A percentile compares a stretch with the other conserved stretches of the same genome.
phyloP scores from a whole-genome alignment of 2,329 filamentous ascomycete species.

The Fusarium chaquense region DNA sequence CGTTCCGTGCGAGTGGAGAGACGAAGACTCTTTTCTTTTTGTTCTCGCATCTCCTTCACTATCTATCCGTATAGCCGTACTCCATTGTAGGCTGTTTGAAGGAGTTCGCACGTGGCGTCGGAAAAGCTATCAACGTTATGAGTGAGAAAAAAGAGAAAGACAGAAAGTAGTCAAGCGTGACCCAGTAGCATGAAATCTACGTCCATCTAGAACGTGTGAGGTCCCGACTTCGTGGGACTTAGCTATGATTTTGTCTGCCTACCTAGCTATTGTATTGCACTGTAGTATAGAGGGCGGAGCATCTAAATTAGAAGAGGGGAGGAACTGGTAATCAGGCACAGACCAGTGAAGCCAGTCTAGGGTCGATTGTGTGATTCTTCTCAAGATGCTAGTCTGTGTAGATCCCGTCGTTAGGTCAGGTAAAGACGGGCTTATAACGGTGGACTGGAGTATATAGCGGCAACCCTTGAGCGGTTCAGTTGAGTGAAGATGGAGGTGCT shows the following conservation, averaged over 20 bases:
- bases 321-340: background rate
- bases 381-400: slow-evolving; percentile 21
- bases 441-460: slow-evolving; percentile 22
- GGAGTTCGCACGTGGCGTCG: slow-evolving; percentile 25
- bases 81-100: slow-evolving; percentile 4
- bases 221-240: slow-evolving; percentile 14
- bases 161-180: slow-evolving; percentile 6
- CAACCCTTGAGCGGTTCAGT: slow-evolving; percentile 17
- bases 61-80: background rate
- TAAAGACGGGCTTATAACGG: slow-evolving; percentile 22
- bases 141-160: background rate
- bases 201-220: slow-evolving; percentile 1
- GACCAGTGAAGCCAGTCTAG: slow-evolving; percentile 3
- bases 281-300: slow-evolving; percentile 2
- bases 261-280: background rate
- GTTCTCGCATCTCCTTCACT: background rate
- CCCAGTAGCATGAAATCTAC: background rate
- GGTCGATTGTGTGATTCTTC: slow-evolving; percentile 18
- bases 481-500: slow-evolving; percentile 11
- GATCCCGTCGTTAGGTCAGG: slow-evolving; percentile 26
- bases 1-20: background rate
- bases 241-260: background rate
- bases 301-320: slow-evolving; percentile 24
- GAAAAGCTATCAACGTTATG: slow-evolving; percentile 6
- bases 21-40: slow-evolving; percentile 8